phyloP scores from a whole-genome alignment of 768 basidiomycete species.

The Thelephora ganbajun region DNA sequence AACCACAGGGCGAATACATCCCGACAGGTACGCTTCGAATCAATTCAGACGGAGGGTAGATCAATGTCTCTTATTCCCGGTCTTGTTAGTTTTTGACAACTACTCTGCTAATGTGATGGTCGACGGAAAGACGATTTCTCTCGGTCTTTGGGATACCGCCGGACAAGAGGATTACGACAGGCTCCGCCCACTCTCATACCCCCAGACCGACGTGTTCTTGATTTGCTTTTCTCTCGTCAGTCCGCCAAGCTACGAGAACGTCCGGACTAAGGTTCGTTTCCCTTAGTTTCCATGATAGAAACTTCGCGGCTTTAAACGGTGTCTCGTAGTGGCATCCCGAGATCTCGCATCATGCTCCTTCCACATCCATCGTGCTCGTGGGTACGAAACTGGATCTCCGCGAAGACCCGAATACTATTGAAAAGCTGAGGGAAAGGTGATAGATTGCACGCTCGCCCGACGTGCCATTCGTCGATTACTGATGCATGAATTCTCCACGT shows the following conservation, averaged over 20 bases:
- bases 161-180: slow-evolving; percentile 99
- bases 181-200: slow-evolving; percentile 93
- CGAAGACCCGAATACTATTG: slow-evolving; percentile 85
- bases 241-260: slow-evolving; percentile 97
- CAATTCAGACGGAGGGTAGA: slow-evolving; percentile 3
- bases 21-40: slow-evolving; percentile 56
- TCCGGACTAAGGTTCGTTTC: slow-evolving; percentile 77
- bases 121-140: slow-evolving; percentile 94
- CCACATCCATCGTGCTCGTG: slow-evolving; percentile 84
- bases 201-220: slow-evolving; percentile 98
- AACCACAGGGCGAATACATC: slow-evolving; percentile 80
- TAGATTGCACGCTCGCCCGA: slow-evolving; percentile 10
- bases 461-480: slow-evolving; percentile 3
- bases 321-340: slow-evolving; percentile 80
- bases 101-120: slow-evolving; percentile 99
- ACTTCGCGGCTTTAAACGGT: slow-evolving; percentile 3
- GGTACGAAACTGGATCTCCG: slow-evolving; percentile 97
- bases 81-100: slow-evolving; percentile 84
- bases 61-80: slow-evolving; percentile 5
- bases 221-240: slow-evolving; percentile 98
- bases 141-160: slow-evolving; percentile 99
- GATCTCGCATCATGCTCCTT: slow-evolving; percentile 93
- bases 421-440: slow-evolving; percentile 85
- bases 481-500: slow-evolving; percentile 2
- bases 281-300: neutral